Conservation (phyloP, 345 rosid species). For the Pugionium cornutum region DNA sequence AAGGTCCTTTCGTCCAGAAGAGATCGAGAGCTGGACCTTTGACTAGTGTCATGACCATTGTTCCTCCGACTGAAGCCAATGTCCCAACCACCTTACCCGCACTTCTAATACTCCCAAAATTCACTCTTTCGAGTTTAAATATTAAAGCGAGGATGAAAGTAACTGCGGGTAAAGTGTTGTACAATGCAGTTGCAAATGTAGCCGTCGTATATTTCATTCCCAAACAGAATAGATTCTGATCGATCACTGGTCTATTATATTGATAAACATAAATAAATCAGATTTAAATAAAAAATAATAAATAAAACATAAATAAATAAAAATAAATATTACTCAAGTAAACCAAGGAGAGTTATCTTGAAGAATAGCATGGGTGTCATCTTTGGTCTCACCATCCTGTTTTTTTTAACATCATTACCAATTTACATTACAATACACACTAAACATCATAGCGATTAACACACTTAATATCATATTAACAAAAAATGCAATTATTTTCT, state of each 20-base stretch:
- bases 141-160: constrained; percentile 70
- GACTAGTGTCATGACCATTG: constrained; percentile 71
- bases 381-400: constrained; percentile 63
- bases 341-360: constrained; percentile 52
- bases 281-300: neutral
- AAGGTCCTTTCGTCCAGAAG: constrained; percentile 50
- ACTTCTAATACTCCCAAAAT: constrained; percentile 44
- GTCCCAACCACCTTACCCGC: constrained; percentile 65
- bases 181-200: constrained; percentile 67
- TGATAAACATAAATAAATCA: neutral
- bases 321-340: constrained; percentile 53
- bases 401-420: neutral
- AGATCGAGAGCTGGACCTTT: constrained; percentile 59
- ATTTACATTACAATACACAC: neutral
- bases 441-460: too few relatives aligned
- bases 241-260: constrained; percentile 62
- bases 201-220: constrained; percentile 82
- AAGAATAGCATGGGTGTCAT: constrained; percentile 62
- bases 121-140: constrained; percentile 64
- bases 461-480: too few relatives aligned
- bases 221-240: constrained; percentile 61
- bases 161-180: constrained; percentile 70
- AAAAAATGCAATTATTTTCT: too few relatives aligned
- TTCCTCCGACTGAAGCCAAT: constrained; percentile 64
- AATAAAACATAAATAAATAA: neutral